Evolutionary conservation across 148 eudicot genomes (phyloP).

Genomic region (Vaccinium vitisidaea): DNA sequence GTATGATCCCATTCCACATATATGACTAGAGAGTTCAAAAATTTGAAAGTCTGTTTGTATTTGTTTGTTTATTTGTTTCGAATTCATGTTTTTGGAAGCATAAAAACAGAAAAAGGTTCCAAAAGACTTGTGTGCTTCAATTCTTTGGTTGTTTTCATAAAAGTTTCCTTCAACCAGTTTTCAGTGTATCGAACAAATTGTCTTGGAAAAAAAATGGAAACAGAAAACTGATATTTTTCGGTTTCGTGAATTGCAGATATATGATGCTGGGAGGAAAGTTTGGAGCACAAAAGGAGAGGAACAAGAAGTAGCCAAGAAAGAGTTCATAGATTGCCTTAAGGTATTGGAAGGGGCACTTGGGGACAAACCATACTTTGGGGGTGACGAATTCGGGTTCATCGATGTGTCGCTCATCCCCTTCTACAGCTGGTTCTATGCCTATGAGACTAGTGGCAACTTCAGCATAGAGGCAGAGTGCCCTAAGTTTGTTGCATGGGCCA

Average conservation of each 20-base stretch:
- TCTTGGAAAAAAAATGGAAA: no score
- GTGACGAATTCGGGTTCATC: conserved; percentile 40
- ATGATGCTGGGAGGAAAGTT: conserved; percentile 21
- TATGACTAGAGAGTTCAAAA: no score
- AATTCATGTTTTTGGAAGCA: background rate
- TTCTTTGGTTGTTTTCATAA: no score
- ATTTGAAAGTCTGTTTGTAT: no score
- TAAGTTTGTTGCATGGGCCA: conserved; percentile 40
- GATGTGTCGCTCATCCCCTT: conserved; percentile 40
- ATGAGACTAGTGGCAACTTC: conserved; percentile 32
- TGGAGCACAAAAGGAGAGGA: conserved; percentile 36
- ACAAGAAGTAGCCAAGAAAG: conserved; percentile 35
- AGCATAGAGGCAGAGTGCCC: conserved; percentile 42
- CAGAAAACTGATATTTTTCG: background rate
- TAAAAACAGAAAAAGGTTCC: background rate
- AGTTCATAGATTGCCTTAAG: conserved; percentile 32
- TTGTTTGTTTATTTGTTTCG: no score
- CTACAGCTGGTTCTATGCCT: conserved; percentile 44
- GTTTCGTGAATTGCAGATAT: conserved; percentile 14
- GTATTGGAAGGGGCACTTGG: conserved; percentile 42
- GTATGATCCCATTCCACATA: conserved; percentile 4
- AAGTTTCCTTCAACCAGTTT: no score
- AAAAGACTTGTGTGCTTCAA: background rate
- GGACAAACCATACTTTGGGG: conserved; percentile 46
- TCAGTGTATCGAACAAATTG: no score